These are phyloP conservation scores for Bigelowiella natans DNA, from an alignment of 78 protist species.

Conservation along the genomic window DNA sequence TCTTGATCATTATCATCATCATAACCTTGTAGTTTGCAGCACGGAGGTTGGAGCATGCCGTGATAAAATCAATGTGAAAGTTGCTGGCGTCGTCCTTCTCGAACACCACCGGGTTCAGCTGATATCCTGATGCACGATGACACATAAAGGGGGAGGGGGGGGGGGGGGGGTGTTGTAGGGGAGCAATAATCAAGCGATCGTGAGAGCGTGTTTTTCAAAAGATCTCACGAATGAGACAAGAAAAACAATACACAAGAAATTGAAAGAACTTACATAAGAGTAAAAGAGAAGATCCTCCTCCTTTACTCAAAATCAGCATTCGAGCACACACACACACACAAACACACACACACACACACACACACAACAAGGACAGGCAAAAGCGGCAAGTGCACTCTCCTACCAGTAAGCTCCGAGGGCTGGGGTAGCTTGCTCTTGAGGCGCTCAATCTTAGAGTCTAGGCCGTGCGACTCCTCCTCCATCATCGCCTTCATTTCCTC, in stretches of 20 bases:
- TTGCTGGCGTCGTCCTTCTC: conserved; percentile 95
- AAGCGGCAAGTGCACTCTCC: no score
- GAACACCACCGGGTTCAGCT: not conserved
- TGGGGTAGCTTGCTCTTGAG: not conserved
- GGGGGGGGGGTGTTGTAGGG: no score
- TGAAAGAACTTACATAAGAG: not conserved
- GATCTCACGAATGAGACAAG: no score
- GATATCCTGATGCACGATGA: conserved; percentile 1
- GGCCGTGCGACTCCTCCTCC: not conserved
- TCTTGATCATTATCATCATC: not conserved
- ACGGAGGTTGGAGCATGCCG: conserved; percentile 90
- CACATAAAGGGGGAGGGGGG: no score
- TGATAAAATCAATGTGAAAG: conserved; percentile 94
- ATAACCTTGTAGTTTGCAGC: conserved; percentile 76
- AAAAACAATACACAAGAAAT: not conserved
- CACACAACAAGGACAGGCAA: no score
- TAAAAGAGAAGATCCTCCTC: not conserved
- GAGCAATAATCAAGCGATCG: no score
- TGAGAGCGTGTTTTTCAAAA: no score
- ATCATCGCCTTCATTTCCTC: not conserved
- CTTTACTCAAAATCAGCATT: no score
- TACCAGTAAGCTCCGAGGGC: conserved; percentile 15
- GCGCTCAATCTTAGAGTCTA: not conserved
- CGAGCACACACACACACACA: no score
- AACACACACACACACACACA: no score